Conservation (phyloP, 441 rosid genomes). For the Metrosideros polymorpha region DNA sequence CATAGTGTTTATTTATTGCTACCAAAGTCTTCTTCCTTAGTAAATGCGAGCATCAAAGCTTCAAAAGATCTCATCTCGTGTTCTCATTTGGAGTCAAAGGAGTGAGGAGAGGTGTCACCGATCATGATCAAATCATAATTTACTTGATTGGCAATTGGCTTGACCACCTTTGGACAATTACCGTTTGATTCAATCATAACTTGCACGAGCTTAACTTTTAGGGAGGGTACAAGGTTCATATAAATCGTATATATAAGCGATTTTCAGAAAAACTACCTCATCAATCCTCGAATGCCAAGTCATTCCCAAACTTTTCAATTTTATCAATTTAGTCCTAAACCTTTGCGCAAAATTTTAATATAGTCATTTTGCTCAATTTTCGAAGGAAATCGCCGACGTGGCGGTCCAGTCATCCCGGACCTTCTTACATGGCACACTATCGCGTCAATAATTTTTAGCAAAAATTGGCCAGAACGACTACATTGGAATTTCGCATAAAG, state of each 20-base stretch:
- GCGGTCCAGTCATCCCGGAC: fast-evolving
- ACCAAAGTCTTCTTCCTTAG: not conserved
- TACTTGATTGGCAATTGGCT: not conserved
- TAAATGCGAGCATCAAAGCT: not conserved
- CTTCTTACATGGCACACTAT: fast-evolving
- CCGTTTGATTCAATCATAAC: not conserved
- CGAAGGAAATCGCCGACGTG: fast-evolving
- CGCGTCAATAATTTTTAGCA: fast-evolving
- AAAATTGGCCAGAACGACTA: not conserved
- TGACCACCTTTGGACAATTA: not conserved
- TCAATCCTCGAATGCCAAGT: too few relatives aligned
- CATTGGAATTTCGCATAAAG: not conserved
- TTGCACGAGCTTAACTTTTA: not conserved
- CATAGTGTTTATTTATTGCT: not conserved
- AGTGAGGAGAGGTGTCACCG: not conserved
- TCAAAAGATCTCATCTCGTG: not conserved
- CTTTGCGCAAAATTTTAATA: not conserved
- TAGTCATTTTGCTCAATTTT: fast-evolving
- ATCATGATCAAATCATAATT: not conserved
- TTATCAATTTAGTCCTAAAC: not conserved
- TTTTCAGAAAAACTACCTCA: not conserved
- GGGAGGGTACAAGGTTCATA: not conserved
- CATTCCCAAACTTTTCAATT: fast-evolving
- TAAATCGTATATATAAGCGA: not conserved
- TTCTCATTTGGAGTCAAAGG: not conserved